Base-by-base conservation (phyloP, 1,284 basidiomycete species). In the Pholiota adiposa region DNA sequence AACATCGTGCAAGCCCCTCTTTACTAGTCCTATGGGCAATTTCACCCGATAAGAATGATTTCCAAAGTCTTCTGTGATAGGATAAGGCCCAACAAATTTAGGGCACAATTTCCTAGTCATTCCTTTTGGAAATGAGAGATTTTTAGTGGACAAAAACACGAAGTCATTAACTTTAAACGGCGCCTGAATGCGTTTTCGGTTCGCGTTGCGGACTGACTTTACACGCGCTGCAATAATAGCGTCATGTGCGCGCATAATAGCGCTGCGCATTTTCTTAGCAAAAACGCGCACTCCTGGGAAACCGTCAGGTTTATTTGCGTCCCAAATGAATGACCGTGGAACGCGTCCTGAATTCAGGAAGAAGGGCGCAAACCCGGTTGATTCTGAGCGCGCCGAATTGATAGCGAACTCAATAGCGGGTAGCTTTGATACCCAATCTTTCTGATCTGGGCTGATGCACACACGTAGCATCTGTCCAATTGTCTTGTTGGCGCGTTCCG, bases 391-490 rank as follows among this genome's bases (percentile, higher is more conserved):
- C n/a, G 58, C 58, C 4, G 36, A 55, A 18, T 60, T 60, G 7
- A 60, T 51, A 5, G 53, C 58, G 25, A 60, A 60, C 25, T 60
- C 53, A 7, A 60, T 51, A 46, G 44, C 23, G 3, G 58, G 53
- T 29, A 79, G 54, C 38, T 68, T 70, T 0, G 31, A 14, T 0
- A 71, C 76, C 77, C 77, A 80, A 59, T 79, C 72, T 27, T 65
- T 70, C 53, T 80, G 79, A n/a, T 71, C 66, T 0, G 64, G 54
- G 0, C 34, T n/a, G 0, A 80, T 62, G 27, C 70, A 75, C 33
- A 72, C 69, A 0, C 76, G 53, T 6, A 61, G 19, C 56, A 61
- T 61, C 36, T 61, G 54, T 56, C 11, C 62, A 38, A 38, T n/a
- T 38, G 16, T 38, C 14, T 38, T 38, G 36, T 78, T 80, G 0